Base-by-base conservation (phyloP, 768 basidiomycete species). In the Phlebiopsis flavidoalba region DNA sequence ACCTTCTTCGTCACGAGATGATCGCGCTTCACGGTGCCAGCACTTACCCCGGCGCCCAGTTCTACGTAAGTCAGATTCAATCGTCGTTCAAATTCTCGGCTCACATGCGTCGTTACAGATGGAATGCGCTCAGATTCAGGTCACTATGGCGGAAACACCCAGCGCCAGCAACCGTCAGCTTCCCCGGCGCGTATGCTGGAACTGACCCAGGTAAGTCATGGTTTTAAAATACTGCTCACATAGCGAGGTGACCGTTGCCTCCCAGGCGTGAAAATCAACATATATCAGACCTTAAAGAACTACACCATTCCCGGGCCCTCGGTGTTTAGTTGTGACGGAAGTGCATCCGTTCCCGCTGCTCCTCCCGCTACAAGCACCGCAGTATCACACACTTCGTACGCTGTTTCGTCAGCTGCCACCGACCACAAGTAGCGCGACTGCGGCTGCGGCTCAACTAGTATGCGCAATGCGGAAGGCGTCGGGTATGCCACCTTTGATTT, bases 1-100 rank as follows among this genome's bases (percentile, higher is more conserved):
- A n/a, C 62, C 71, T 83, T 19, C 71, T 83, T 8, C 74, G 81
- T 11, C 75, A 75, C 46, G 83, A 83, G 64, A 68, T 83, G 58
- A 84, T 83, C 61, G 80, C 79, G 53, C 71, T 82, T 37, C 81
- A 79, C 62, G 77, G 68, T 14, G 80, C 79, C 0, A 58, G 63
- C 6, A 73, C 64, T 17, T 83, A 82, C 65, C 82, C 81, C 40
- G 83, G 83, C 40, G 83, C 84, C 21, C 82, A 84, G 60, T 74
- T 85, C 73, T 85, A 83, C 64, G 54, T 55, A 21, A n/a, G 54
- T 45, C 6, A 2, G 8, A 31, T 49, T 15, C 48, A 22, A 17
- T 1, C n/a, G 11, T 43, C 24, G n/a, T 31, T 11, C 55, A 12
- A 24, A 15, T 12, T 14, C 5, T 21, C 49, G 46, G 12, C 47